Evolutionary conservation across 2,329 filamentous ascomycete species (phyloP).

Genomic region (Aureobasidium sp.): DNA sequence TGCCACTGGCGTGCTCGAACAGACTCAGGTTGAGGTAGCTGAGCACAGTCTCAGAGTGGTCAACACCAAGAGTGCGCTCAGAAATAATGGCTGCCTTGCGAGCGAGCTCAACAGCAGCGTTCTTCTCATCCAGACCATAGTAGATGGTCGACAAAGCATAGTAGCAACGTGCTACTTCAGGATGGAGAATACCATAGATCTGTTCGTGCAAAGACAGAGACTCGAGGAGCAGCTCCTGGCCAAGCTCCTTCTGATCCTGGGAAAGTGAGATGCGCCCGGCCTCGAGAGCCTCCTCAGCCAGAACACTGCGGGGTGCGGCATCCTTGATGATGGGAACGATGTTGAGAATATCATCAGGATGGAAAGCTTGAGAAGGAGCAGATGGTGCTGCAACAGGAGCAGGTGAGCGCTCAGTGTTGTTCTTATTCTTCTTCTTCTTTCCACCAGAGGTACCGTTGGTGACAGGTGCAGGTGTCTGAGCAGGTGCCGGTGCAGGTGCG

Average conservation of each 20-base stretch:
- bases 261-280: constrained; percentile 93
- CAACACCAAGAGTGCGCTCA: constrained; percentile 86
- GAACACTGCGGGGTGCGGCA: constrained; percentile 77
- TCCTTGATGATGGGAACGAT: constrained; percentile 94
- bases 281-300: constrained; percentile 93
- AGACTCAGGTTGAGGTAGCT: constrained; percentile 94
- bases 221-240: constrained; percentile 91
- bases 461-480: constrained; percentile 27
- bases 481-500: constrained; percentile 19
- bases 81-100: constrained; percentile 95
- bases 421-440: constrained; percentile 55
- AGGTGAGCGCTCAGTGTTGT: constrained; percentile 43
- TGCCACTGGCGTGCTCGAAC: constrained; percentile 86
- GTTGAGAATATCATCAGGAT: constrained; percentile 79
- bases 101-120: constrained; percentile 86
- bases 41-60: constrained; percentile 87
- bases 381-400: constrained; percentile 40
- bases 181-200: constrained; percentile 95
- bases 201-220: constrained; percentile 95
- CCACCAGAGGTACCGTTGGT: constrained; percentile 27
- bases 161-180: constrained; percentile 92
- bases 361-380: constrained; percentile 58
- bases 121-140: constrained; percentile 97
- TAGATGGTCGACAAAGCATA: constrained; percentile 93
- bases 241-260: constrained; percentile 90